Evolutionary conservation across 768 basidiomycete species (phyloP), one percentile per base, ranked within the genome.

Genomic region (Favolaschia claudopus): DNA sequence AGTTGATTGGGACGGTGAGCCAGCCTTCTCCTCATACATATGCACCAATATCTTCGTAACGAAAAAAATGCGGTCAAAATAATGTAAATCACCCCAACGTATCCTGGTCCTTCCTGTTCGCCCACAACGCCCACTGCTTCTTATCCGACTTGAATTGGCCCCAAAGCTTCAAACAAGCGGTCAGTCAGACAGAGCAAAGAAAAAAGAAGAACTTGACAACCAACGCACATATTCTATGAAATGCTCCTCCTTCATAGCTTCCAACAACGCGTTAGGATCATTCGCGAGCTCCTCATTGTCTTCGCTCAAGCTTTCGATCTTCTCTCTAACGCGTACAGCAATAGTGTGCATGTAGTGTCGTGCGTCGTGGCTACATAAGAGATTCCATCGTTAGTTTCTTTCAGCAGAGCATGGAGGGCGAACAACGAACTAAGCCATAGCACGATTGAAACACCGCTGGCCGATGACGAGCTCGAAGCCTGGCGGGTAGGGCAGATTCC

Each of bases 401-500:
- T 9, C 34, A 9, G 20, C 6, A 10, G 39, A 7, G 7, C 40
- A 15, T 7, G 29, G 22, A 46, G 7, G 4, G 27, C n/a, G 32
- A 24, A 36, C n/a, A 17, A 53, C 60, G 24, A 37, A 64, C 63
- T 64, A 60, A 20, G 58, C 58, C 3, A 53, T 14, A 1, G 63
- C 58, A 14, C 63, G 58, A 27, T 60, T 57, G n/a, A 60, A 64
- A 28, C 58, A 60, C 17, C 58, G 48, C 6, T n/a, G 8, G 4
- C 63, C 58, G 29, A 64, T 56, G 25, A 52, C 13, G 19, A 64
- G 55, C 39, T 48, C 40, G 40, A 60, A 60, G 9, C 46, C 20
- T 10, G 63, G 63, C 2, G 63, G 58, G 37, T 64, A 64, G 17
- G 63, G 63, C 45, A 60, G 31, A 29, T 56, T 64, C 34, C 54